These are phyloP conservation scores for Tephrocybe sp. DNA, from an alignment of 768 basidiomycete genomes.

Conservation along the genomic window DNA sequence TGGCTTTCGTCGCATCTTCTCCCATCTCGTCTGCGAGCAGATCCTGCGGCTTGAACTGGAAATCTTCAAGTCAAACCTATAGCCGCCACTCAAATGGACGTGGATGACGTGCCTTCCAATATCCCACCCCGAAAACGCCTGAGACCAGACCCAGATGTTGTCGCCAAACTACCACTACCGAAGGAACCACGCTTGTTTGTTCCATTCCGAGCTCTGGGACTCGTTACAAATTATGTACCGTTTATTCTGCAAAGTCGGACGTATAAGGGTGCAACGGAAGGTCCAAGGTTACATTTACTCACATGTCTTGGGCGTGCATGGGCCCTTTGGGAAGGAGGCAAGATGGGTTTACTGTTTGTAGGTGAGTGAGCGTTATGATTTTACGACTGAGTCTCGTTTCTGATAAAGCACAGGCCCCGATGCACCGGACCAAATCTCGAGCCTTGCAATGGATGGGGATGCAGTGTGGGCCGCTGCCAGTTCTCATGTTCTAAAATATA, in stretches of 20 bases:
- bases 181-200: conserved; percentile 67
- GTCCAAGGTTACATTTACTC: conserved; percentile 78
- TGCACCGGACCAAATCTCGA: conserved; percentile 65
- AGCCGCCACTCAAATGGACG: conserved; percentile 15
- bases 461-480: conserved; percentile 83
- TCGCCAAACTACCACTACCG: conserved; percentile 12
- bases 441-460: conserved; percentile 80
- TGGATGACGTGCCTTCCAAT: conserved; percentile 20
- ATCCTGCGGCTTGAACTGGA: too few species aligned
- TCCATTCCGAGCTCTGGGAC: conserved; percentile 94
- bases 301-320: conserved; percentile 88
- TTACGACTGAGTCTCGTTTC: not conserved
- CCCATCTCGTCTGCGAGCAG: too few species aligned
- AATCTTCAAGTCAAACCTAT: not conserved
- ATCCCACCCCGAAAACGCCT: conserved; percentile 52
- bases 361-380: conserved; percentile 52
- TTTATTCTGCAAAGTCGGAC: conserved; percentile 85
- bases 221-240: conserved; percentile 88
- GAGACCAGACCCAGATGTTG: conserved; percentile 30
- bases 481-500: conserved; percentile 65
- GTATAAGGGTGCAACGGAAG: conserved; percentile 80
- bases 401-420: conserved; percentile 69
- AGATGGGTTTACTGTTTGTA: conserved; percentile 90
- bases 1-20: too few species aligned
- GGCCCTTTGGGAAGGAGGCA: conserved; percentile 96